Evolutionary conservation across 1,139 yeast genomes (phyloP).

Genomic region (Sugiyamaella castrensis): DNA sequence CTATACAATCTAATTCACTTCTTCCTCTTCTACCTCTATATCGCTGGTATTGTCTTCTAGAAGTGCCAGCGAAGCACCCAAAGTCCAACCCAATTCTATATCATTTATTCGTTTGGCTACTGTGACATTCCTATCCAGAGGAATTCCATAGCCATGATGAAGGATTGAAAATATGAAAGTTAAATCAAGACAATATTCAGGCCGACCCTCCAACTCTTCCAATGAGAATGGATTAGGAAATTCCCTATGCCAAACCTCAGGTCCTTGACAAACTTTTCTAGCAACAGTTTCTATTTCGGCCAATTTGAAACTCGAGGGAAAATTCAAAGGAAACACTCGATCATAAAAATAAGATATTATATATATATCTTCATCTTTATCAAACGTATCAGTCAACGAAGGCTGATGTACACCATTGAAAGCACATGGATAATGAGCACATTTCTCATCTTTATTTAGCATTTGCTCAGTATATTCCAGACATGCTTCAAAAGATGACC

Average conservation of each 20-base stretch:
- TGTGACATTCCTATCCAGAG: conserved; percentile 72
- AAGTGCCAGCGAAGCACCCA: conserved; percentile 87
- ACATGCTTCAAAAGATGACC: conserved; percentile 59
- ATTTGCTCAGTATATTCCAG: conserved; percentile 71
- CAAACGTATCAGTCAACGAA: conserved; percentile 73
- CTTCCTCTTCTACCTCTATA: conserved; percentile 6
- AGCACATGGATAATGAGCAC: conserved; percentile 74
- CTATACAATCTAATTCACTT: conserved; percentile 3
- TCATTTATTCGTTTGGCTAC: conserved; percentile 79
- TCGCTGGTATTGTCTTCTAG: conserved; percentile 38
- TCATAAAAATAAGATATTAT: conserved; percentile 89
- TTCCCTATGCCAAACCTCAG: conserved; percentile 59
- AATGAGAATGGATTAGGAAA: conserved; percentile 47
- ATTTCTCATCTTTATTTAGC: conserved; percentile 71
- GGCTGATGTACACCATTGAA: conserved; percentile 95
- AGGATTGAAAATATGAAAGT: conserved; percentile 80
- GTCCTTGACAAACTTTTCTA: conserved; percentile 76
- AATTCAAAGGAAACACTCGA: conserved; percentile 80
- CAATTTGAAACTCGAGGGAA: conserved; percentile 77
- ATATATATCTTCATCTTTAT: conserved; percentile 63
- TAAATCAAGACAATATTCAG: conserved; percentile 86
- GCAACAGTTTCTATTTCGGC: conserved; percentile 72
- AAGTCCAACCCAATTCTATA: conserved; percentile 91
- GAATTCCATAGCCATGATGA: conserved; percentile 92
- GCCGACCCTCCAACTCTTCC: conserved; percentile 61